Evolutionary conservation across 805 yeast genomes (phyloP), one percentile per base, ranked within the genome.

Genomic region (Metschnikowia anglica): DNA sequence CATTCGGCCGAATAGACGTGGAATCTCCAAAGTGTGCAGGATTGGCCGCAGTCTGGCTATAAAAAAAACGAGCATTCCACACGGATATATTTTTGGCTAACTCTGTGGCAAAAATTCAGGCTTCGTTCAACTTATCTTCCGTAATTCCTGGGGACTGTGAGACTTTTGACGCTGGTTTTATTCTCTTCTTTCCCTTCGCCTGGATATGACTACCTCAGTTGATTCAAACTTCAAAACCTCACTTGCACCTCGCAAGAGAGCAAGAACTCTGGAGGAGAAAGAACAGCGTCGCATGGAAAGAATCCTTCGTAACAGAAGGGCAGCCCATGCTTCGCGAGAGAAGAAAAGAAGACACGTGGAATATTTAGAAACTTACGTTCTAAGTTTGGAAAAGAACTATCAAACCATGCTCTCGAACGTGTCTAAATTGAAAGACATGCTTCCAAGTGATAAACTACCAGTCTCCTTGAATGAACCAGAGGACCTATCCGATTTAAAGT

Each of bases 291-390:
- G 97, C 35, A 81, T 90, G 41, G 98, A 93, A 67, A 75, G 99
- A 39, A 90, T 93, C 38, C 73, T 91, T 56, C 79, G 99, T 62
- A 91, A 91, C 66, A 80, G 98, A 59, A 85, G 91, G 61, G 98
- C 98, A 12, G 99, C 99, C 36, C 98, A 91, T 63, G 96, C 96
- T 40, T 87, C 96, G 21, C 79, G 99, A 53, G 99, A 93, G 61
- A 90, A 91, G 79, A 91, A 91, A 77, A 79, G 98, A 61, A 80
- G 82, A 60, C 96, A 91, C 61, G 84, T 93, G 44, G 96, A 89
- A 65, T 81, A 79, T 49, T 74, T 93, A 53, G 97, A 91, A 65
- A 63, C 70, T 28, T 79, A 77, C 51, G 81, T 76, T 28, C 53
- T 61, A 31, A 59, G 63, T 25, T 63, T 79, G 52, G 80, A 73